Conservation (phyloP, 495 filamentous ascomycete species). For the Talaromyces wortmannii region DNA sequence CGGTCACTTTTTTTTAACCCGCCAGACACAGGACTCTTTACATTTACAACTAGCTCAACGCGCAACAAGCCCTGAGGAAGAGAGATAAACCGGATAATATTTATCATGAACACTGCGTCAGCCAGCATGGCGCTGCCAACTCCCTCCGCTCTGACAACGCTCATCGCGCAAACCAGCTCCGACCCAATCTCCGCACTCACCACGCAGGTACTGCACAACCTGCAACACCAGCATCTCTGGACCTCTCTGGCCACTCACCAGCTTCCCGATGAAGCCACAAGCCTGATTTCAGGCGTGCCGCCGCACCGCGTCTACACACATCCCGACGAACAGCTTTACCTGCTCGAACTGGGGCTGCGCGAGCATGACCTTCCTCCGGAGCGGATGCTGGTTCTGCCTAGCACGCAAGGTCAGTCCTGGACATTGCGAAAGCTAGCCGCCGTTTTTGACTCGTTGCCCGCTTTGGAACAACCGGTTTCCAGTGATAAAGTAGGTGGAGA, state of each 20-base stretch:
- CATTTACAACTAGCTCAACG: background rate
- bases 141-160: constrained; percentile 18
- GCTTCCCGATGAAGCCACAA: constrained; percentile 36
- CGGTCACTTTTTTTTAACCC: background rate
- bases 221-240: constrained; percentile 86
- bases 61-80: no score
- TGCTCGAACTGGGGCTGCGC: constrained; percentile 50
- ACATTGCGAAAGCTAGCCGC: constrained; percentile 65
- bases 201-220: constrained; percentile 66
- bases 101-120: background rate
- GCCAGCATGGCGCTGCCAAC: background rate
- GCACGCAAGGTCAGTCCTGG: constrained; percentile 76
- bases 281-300: constrained; percentile 78
- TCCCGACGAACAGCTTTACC: constrained; percentile 82
- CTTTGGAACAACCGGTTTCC: constrained; percentile 16
- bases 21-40: background rate
- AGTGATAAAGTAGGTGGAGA: constrained; percentile 4
- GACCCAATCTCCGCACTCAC: constrained; percentile 46
- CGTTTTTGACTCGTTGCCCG: constrained; percentile 70
- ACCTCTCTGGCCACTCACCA: constrained; percentile 56
- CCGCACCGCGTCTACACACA: constrained; percentile 82
- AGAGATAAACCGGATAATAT: no score
- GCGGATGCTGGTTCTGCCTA: constrained; percentile 83
- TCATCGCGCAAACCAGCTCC: constrained; percentile 20
- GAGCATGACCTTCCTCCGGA: constrained; percentile 48